Evolutionary conservation across 2,329 filamentous ascomycete genomes (phyloP), one percentile per base, ranked within the genome.

Genomic region (Colletotrichum lini): DNA sequence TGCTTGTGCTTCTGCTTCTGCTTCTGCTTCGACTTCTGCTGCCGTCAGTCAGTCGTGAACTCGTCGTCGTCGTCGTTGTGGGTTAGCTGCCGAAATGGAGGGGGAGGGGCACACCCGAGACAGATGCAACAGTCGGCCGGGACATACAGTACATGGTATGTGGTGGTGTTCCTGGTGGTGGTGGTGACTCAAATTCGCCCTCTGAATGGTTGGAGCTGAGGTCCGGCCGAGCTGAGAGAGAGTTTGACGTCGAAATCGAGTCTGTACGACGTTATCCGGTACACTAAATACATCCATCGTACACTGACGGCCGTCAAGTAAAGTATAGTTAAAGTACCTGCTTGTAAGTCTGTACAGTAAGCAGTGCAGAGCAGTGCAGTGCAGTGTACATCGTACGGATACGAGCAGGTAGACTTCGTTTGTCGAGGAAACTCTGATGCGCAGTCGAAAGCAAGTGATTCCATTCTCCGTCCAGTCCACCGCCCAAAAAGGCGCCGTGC

Each of bases 61-160:
- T 26, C 26, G 26, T 26, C 26, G 26, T 26, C 26, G 26, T 26
- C 26, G 26, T 26, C 26, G 26, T 26, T 4, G 26, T 26, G 26
- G 52, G 58, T 49, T 63, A 69, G 65, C 65, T 62, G 69, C 59
- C 69, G 65, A 67, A 60, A 53, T 53, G 53, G 65, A 50, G 58
- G 65, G 59, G 69, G 64, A 59, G 65, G 58, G 57, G 26, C 26
- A 26, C 67, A 65, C 50, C 30, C 56, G 52, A 64, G 50, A 62
- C 53, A 57, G 53, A 42, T 18, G 23, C 49, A 52, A n/a, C 49
- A 42, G 53, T 57, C 15, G 35, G 53, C 53, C 35, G 35, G 35
- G 18, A 57, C 53, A 35, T 13, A 21, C 35, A 57, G 23, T 35
- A 21, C 35, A 35, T 26, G 3, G 26, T 26, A 26, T 26, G 30